phyloP scores from a whole-genome alignment of 257 asterid genomes.

The Eucommia ulmoides region DNA sequence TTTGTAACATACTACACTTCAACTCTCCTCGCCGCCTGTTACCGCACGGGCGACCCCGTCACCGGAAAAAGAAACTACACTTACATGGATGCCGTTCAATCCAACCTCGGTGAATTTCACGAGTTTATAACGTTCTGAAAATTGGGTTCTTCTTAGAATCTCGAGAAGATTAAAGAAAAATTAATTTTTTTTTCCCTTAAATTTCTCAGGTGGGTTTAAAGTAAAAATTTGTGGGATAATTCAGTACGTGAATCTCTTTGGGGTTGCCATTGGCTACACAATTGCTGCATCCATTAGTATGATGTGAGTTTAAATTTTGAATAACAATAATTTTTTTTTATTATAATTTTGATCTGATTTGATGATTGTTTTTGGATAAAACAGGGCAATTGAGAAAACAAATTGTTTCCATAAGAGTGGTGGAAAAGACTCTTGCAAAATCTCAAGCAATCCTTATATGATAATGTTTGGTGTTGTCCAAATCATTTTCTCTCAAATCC shows the following conservation, averaged over 20 bases:
- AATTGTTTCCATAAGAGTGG: constrained; percentile 2
- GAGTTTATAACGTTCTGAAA: background rate
- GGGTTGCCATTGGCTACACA: constrained; percentile 1
- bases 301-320: background rate
- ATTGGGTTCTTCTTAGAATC: background rate
- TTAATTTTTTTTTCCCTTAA: background rate
- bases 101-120: background rate
- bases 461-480: constrained; percentile 51
- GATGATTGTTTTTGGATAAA: background rate
- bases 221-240: background rate
- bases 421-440: constrained; percentile 20
- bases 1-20: constrained; percentile 1
- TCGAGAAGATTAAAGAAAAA: background rate
- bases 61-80: constrained; percentile 1
- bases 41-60: background rate
- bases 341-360: background rate
- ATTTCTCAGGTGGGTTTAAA: background rate
- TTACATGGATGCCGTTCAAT: constrained; percentile 1
- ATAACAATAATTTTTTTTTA: background rate
- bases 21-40: background rate
- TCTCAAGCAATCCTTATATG: constrained; percentile 54
- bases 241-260: constrained; percentile 1
- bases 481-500: constrained; percentile 51
- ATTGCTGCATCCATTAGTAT: constrained; percentile 1
- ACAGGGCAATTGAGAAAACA: background rate